phyloP scores from a whole-genome alignment of 2,329 filamentous ascomycete genomes.

The Blumeriella jaapii region DNA sequence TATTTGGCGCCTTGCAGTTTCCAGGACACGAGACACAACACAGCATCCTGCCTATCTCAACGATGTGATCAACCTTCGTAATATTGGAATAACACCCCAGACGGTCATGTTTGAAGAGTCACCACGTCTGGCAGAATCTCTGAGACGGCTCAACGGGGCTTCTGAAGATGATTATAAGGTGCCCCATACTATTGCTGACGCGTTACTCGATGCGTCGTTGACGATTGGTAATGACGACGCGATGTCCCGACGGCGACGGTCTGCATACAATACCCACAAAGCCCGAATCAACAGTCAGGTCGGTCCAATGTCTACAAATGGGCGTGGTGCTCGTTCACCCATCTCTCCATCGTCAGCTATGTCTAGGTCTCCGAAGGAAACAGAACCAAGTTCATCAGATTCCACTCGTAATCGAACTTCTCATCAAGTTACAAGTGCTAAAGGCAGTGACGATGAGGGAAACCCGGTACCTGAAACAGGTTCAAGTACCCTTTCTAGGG shows the following conservation, averaged over 20 bases:
- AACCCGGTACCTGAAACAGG: conserved; percentile 20
- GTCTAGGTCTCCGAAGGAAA: conserved; percentile 18
- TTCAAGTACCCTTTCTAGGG: conserved; percentile 23
- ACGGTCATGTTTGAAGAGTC: conserved; percentile 88
- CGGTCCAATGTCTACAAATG: conserved; percentile 13
- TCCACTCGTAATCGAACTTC: conserved; percentile 13
- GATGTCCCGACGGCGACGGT: conserved; percentile 40
- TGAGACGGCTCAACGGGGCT: conserved; percentile 27
- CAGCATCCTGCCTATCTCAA: conserved; percentile 39
- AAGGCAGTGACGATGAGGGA: conserved; percentile 25
- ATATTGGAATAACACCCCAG: conserved; percentile 67
- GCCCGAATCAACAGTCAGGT: conserved; percentile 31
- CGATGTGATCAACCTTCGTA: conserved; percentile 62
- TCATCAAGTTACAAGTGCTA: conserved; percentile 9
- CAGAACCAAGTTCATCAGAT: conserved; percentile 7
- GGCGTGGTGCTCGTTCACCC: conserved; percentile 12
- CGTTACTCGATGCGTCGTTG: conserved; percentile 81
- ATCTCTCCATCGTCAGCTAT: conserved; percentile 15
- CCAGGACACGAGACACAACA: conserved; percentile 34
- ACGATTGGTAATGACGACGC: conserved; percentile 71
- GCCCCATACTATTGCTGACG: conserved; percentile 74
- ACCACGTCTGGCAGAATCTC: conserved; percentile 37
- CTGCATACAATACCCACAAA: conserved; percentile 40
- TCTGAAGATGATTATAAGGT: conserved; percentile 26
- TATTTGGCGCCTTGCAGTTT: conserved; percentile 73